phyloP scores from a whole-genome alignment of 1,139 yeast genomes.

The Zygoascus hellenicus region DNA sequence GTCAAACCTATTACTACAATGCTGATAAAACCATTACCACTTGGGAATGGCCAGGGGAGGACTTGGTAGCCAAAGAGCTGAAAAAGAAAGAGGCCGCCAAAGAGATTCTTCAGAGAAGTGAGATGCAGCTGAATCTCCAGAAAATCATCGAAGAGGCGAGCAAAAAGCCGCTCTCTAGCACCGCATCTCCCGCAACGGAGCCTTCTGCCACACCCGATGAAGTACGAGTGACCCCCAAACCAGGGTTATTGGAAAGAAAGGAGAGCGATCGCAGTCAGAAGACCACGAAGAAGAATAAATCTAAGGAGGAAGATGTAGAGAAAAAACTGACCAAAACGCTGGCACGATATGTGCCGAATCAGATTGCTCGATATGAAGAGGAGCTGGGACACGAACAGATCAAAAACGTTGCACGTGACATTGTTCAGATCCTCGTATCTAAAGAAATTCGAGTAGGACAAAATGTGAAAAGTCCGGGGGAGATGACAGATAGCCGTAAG shows the following conservation, averaged over 20 bases:
- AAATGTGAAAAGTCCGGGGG: constrained; percentile 34
- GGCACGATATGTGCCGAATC: constrained; percentile 76
- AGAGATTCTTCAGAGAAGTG: constrained; percentile 11
- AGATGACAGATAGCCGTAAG: constrained; percentile 56
- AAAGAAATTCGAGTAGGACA: constrained; percentile 47
- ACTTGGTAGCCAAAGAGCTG: constrained; percentile 16
- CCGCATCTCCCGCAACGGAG: not conserved
- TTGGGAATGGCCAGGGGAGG: constrained; percentile 52
- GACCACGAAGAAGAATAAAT: constrained; percentile 10
- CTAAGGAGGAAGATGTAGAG: constrained; percentile 13
- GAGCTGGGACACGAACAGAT: constrained; percentile 67
- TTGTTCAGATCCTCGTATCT: constrained; percentile 54
- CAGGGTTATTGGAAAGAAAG: constrained; percentile 9
- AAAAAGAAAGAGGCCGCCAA: constrained; percentile 14
- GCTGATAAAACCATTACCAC: constrained; percentile 42
- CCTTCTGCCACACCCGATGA: not conserved
- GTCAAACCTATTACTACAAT: constrained; percentile 49
- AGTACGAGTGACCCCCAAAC: constrained; percentile 4
- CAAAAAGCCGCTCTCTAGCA: constrained; percentile 12
- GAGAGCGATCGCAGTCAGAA: constrained; percentile 2
- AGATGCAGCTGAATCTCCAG: constrained; percentile 28
- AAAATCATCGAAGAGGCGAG: constrained; percentile 42
- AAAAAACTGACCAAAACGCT: constrained; percentile 44
- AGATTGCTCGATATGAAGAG: constrained; percentile 58
- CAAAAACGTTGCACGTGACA: constrained; percentile 74